Evolutionary conservation across 2,329 filamentous ascomycete species (phyloP).

Genomic region (Stagonosporopsis cucurbitacearum): DNA sequence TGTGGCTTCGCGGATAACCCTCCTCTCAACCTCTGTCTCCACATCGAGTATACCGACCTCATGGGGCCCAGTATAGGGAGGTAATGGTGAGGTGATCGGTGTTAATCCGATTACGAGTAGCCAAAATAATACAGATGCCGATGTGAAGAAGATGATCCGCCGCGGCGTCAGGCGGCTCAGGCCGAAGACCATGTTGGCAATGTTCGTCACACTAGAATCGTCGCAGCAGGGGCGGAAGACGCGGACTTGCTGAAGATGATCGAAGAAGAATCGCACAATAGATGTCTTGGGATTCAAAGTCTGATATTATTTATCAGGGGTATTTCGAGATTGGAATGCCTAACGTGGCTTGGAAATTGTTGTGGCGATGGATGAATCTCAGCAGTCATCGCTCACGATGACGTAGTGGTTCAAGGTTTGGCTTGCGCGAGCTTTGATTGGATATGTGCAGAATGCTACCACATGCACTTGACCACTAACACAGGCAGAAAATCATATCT

Average conservation of each 20-base stretch:
- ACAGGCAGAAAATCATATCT: background rate
- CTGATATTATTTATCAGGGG: background rate
- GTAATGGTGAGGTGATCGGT: constrained; percentile 51
- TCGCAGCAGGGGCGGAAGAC: background rate
- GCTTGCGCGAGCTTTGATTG: constrained; percentile 7
- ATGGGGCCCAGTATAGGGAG: constrained; percentile 51
- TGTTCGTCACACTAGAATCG: background rate
- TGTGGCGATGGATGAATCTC: constrained; percentile 4
- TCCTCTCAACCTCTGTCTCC: constrained; percentile 48
- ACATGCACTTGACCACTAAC: background rate
- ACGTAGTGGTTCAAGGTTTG: constrained; percentile 18
- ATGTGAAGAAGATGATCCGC: constrained; percentile 35
- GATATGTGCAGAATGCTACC: background rate
- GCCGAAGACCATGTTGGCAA: constrained; percentile 28
- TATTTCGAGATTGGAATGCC: constrained; percentile 10
- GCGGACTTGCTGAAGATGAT: background rate
- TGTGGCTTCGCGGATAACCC: constrained; percentile 45
- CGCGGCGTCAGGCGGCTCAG: constrained; percentile 32
- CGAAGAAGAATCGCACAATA: background rate
- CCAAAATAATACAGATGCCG: constrained; percentile 41
- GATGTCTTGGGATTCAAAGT: background rate
- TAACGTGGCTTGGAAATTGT: constrained; percentile 14
- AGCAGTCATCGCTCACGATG: constrained; percentile 18
- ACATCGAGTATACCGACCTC: constrained; percentile 55
- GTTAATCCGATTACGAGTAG: constrained; percentile 50